A percentile compares a stretch with the other conserved stretches of the same genome.
These are phyloP conservation scores for Erigeron canadensis DNA, from an alignment of 129 eudicot genomes.

Conservation along the genomic window DNA sequence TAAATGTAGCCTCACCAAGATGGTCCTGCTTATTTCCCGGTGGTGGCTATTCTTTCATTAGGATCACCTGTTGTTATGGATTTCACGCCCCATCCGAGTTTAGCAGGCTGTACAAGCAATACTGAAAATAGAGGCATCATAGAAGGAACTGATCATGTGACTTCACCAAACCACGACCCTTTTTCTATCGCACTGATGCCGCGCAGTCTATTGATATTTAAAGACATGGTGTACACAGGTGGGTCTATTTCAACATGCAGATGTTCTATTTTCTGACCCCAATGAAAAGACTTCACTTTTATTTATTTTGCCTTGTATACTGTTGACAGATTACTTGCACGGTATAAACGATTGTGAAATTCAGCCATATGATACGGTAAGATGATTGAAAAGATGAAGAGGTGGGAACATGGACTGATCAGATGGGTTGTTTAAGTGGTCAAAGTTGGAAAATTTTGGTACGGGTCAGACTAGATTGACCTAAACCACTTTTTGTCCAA, in stretches of 20 bases:
- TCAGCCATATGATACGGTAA: slow-evolving; percentile 67
- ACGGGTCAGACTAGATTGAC: background rate
- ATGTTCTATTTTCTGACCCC: background rate
- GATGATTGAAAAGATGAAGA: background rate
- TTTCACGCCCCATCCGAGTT: slow-evolving; percentile 71
- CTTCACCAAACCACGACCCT: slow-evolving; percentile 36
- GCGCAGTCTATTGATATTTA: slow-evolving; percentile 80
- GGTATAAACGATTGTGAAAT: slow-evolving; percentile 69
- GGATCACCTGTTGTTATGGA: slow-evolving; percentile 94
- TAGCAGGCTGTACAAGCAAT: slow-evolving; percentile 14
- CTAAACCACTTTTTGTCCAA: background rate
- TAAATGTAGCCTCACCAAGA: slow-evolving; percentile 90
- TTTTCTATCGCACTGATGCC: slow-evolving; percentile 85
- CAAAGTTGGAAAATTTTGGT: background rate
- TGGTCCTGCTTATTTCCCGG: slow-evolving; percentile 95
- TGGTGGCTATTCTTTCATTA: slow-evolving; percentile 89
- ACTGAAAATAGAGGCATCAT: background rate
- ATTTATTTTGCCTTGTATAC: slow-evolving; percentile 16
- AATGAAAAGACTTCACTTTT: background rate
- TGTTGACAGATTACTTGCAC: slow-evolving; percentile 71
- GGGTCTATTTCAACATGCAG: background rate
- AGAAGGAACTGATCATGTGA: slow-evolving; percentile 13
- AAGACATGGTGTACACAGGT: slow-evolving; percentile 88
- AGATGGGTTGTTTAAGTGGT: background rate
- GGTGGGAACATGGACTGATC: background rate